Evolutionary conservation across 176 grass and related monocot species (phyloP).

Genomic region (Carex cristatella): DNA sequence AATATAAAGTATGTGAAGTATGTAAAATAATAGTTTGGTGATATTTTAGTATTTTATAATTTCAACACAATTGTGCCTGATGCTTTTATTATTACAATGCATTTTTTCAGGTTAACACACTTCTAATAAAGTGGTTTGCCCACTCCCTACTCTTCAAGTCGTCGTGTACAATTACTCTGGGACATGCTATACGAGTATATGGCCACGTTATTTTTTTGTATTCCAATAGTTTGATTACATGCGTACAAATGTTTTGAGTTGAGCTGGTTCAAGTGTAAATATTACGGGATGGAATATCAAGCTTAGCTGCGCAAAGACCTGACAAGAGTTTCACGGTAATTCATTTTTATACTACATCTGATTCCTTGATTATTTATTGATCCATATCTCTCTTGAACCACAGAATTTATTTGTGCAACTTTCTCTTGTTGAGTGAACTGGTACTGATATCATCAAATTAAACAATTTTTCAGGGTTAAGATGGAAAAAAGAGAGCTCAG

Average conservation of each 20-base stretch:
- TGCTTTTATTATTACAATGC: not conserved
- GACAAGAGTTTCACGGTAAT: constrained; percentile 1
- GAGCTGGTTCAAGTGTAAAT: constrained; percentile 17
- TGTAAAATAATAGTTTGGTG: too few relatives aligned
- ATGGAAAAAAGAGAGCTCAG: not conserved
- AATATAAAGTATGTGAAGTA: too few relatives aligned
- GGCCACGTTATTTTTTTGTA: not conserved
- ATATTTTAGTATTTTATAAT: not conserved
- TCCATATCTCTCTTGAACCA: not conserved
- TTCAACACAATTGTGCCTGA: not conserved
- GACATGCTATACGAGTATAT: constrained; percentile 11
- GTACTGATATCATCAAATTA: not conserved
- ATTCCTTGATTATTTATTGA: not conserved
- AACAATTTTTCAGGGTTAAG: not conserved
- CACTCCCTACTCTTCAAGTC: constrained; percentile 4
- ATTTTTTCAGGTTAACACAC: constrained; percentile 4
- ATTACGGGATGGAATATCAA: not conserved
- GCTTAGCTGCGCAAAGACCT: not conserved
- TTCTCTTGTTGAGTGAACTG: not conserved
- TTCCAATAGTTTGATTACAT: constrained; percentile 4
- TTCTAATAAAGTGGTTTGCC: constrained; percentile 12
- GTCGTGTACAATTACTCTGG: constrained; percentile 16
- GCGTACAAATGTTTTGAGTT: constrained; percentile 22
- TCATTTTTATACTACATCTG: not conserved
- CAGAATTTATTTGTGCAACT: not conserved